These are phyloP conservation scores for Agrostemma githago DNA, from an alignment of 148 eudicot genomes.

Conservation along the genomic window DNA sequence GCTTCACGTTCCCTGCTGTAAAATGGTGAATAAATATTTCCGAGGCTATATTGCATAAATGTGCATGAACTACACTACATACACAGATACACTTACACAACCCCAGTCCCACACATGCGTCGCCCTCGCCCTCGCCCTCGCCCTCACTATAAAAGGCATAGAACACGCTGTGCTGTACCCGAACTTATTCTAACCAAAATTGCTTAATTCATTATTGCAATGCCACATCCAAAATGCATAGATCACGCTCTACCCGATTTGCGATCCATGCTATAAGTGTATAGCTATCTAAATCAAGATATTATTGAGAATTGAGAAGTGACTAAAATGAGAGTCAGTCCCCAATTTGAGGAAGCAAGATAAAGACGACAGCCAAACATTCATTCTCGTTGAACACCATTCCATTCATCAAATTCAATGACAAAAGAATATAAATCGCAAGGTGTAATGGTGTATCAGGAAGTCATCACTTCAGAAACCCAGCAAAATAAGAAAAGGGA, in stretches of 20 bases:
- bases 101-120: too few species aligned
- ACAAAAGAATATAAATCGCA: not conserved
- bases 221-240: not conserved
- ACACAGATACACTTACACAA: not conserved
- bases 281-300: not conserved
- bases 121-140: not conserved
- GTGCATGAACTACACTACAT: not conserved
- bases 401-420: not conserved
- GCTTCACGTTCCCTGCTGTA: not conserved
- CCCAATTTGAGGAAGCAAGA: not conserved
- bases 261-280: not conserved
- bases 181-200: not conserved
- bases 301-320: not conserved
- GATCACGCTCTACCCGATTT: too few species aligned
- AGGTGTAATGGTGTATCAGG: not conserved
- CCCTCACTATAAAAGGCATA: not conserved
- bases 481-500: not conserved
- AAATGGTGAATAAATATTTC: not conserved
- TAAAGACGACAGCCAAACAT: not conserved
- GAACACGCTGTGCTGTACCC: not conserved
- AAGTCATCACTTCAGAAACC: not conserved
- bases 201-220: not conserved
- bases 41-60: not conserved
- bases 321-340: not conserved
- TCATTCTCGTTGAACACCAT: not conserved